These are phyloP conservation scores for Phyllosticta citribraziliensis DNA, from an alignment of 2,329 filamentous ascomycete genomes.

Conservation along the genomic window DNA sequence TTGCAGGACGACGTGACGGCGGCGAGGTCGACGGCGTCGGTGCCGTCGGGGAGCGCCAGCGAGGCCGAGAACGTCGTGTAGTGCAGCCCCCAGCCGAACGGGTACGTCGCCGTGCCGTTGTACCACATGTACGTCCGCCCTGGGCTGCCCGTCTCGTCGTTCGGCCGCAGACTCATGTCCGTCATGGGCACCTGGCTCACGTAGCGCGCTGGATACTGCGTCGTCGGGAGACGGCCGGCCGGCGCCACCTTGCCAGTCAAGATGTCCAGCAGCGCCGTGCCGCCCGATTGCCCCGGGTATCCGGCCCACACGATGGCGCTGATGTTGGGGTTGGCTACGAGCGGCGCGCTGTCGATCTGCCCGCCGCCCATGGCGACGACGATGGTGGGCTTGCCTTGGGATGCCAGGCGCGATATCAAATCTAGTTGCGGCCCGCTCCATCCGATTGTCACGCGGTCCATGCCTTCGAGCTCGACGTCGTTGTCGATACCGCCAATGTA, in stretches of 20 bases:
- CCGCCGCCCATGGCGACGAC: slow-evolving; percentile 43
- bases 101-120: slow-evolving; percentile 37
- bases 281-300: slow-evolving; percentile 52
- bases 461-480: slow-evolving; percentile 42
- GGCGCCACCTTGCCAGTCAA: slow-evolving; percentile 42
- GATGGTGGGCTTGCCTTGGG: slow-evolving; percentile 40
- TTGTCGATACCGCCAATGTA: slow-evolving; percentile 48
- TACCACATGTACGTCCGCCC: slow-evolving; percentile 54
- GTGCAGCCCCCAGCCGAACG: slow-evolving; percentile 48
- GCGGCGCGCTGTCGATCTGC: slow-evolving; percentile 42
- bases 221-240: slow-evolving; percentile 46
- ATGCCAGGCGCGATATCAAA: slow-evolving; percentile 40
- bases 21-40: slow-evolving; percentile 21
- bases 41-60: slow-evolving; percentile 9
- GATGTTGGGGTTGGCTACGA: slow-evolving; percentile 40
- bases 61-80: slow-evolving; percentile 44
- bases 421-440: slow-evolving; percentile 45
- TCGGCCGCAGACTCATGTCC: slow-evolving; percentile 46
- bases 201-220: slow-evolving; percentile 47
- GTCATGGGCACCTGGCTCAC: slow-evolving; percentile 42
- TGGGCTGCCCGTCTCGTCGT: slow-evolving; percentile 28
- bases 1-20: slow-evolving; percentile 25
- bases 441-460: slow-evolving; percentile 41
- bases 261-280: slow-evolving; percentile 45
- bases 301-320: slow-evolving; percentile 47